Evolutionary conservation across 331 rosid species (phyloP), one percentile per base, ranked within the genome.

Genomic region (Prunus yedoensis): DNA sequence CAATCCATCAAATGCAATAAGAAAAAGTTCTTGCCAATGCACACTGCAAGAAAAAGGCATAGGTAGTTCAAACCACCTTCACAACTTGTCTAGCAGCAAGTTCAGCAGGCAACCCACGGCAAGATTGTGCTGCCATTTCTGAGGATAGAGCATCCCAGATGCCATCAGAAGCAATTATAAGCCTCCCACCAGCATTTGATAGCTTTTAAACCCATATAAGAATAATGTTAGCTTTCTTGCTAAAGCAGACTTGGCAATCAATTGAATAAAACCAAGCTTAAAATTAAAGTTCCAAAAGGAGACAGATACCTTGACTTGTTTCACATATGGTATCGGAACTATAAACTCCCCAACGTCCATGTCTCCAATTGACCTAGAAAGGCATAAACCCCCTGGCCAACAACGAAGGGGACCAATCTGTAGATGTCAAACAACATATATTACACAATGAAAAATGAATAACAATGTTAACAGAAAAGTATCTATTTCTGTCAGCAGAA

Each of bases 331-430:
- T 74, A 94, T 74, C 13, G 99, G 99, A 83, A 94, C 97, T 50
- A 94, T 94, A 66, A 85, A 94, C 78, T 94, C 99, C 62, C 97
- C 99, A 52, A 94, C 99, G 77, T 91, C 99, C 96, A 90, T 89
- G 88, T 94, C 99, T 60, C 99, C 97, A 46, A 94, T 94, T 16
- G 99, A 94, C 70, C 99, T 78, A 64, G 99, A 94, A 81, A 94
- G 99, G 84, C 99, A 94, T 70, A 94, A 83, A 74, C 99, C 99
- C 47, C 99, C 99, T 0, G 97, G 97, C 97, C 97, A 94, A 80
- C 97, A 94, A 2, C 97, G 96, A 65, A 94, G 99, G 4, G 99
- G 99, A 75, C 99, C 99, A 78, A 94, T 87, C 97, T 94, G 89
- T 53, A 88, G 79, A 52, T 69, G 35, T 76, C 66, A 71, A 79